Evolutionary conservation across 192 early-diverging fungal genomes (phyloP).

Genomic region (Entomortierella chlamydospora): DNA sequence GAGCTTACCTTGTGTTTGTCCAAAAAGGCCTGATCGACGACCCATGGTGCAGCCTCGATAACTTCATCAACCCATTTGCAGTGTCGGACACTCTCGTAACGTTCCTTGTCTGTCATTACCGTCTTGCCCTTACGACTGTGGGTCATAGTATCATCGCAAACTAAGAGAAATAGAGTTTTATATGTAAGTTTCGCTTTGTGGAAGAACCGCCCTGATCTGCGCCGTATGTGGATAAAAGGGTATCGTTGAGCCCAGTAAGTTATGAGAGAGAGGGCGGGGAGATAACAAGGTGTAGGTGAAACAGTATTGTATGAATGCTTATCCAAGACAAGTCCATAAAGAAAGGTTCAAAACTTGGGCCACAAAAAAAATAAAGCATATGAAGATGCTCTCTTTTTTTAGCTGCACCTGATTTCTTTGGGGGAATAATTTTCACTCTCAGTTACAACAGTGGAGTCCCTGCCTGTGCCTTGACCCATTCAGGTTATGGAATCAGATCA

Average conservation of each 20-base stretch:
- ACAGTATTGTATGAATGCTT: no score
- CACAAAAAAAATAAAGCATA: slow-evolving; percentile 25
- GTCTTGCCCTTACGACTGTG: slow-evolving; percentile 85
- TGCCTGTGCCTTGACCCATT: no score
- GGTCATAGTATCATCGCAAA: slow-evolving; percentile 80
- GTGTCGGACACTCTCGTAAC: slow-evolving; percentile 82
- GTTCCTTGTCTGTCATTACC: slow-evolving; percentile 80
- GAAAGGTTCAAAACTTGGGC: neutral
- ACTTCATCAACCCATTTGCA: slow-evolving; percentile 91
- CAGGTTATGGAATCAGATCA: no score
- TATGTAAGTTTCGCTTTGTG: neutral
- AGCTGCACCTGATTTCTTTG: slow-evolving; percentile 23
- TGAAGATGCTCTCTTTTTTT: slow-evolving; percentile 34
- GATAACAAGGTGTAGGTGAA: no score
- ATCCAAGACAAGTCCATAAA: neutral
- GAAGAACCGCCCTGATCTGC: no score
- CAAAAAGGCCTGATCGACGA: slow-evolving; percentile 79
- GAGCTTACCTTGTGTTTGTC: slow-evolving; percentile 67
- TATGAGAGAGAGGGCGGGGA: no score
- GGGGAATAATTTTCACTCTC: slow-evolving; percentile 6
- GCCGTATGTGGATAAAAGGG: no score
- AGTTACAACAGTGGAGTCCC: no score
- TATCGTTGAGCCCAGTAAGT: neutral
- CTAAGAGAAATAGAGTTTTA: slow-evolving; percentile 26
- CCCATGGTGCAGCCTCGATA: slow-evolving; percentile 81